Base-by-base conservation (phyloP, 2,329 filamentous ascomycete genomes). In the Myrmaecium sp. region DNA sequence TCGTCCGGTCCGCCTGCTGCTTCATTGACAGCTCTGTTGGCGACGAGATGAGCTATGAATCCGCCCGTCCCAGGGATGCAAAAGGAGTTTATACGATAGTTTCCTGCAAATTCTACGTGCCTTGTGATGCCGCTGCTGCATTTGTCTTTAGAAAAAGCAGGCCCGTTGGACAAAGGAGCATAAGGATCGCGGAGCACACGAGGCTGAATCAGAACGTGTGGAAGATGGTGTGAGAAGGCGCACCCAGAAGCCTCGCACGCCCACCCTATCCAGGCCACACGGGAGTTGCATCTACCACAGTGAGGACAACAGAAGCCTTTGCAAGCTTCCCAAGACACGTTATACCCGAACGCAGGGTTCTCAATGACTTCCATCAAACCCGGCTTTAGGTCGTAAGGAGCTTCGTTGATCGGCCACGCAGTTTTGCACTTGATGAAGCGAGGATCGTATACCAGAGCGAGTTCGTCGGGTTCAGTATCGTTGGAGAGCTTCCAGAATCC, bases 261-360 rank as follows among this genome's bases (percentile, higher is more conserved):
- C 74, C 73, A 80, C 1, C 61, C 58, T 4, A 48, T 50, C 72
- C 74, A 83, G 14, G 58, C 47, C 9, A 62, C 54, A 1, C 76
- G 60, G 3, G 68, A 59, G 21, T 60, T 69, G 37, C 75, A 79
- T 21, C 66, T 61, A 0, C 57, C 52, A 35, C 78, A 83, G 2
- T 50, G 32, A 0, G 68, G 69, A 36, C 78, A 84, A 2, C 76
- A 66, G 24, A 81, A 65, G 0, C 76, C 77, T 26, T 57, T 55
- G 39, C 68, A 74, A 30, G 64, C 68, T 6, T 55, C 45, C 3
- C 54, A 49, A 7, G 66, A 60, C 0, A 64, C 60, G 3, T 65
- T 61, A 29, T 59, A 52, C 4, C 57, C 56, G 1, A 49, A 37
- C 4, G 52, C 40, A 1, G 51, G 44, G 9, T 52, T 49, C 0